Conservation (phyloP, 2,329 filamentous ascomycete genomes). For the Fusarium burgessii region DNA sequence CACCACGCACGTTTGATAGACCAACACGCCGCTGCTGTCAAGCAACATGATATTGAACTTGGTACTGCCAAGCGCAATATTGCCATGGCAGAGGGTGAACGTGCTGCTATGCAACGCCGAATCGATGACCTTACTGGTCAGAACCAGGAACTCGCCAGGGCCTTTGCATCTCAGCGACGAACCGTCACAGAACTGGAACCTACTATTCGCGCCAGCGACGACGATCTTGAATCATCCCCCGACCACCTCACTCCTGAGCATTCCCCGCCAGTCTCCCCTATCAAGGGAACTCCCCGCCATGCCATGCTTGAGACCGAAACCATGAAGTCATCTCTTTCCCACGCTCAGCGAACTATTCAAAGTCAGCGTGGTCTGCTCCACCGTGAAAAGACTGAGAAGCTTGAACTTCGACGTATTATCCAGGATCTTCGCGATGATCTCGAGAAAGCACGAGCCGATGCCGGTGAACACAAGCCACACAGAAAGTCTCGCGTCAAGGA, state of each 20-base stretch:
- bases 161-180: conserved; percentile 79
- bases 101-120: conserved; percentile 81
- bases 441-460: conserved; percentile 74
- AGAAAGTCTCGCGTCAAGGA: conserved; percentile 74
- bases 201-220: conserved; percentile 68
- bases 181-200: conserved; percentile 74
- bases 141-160: conserved; percentile 90
- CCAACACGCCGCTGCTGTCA: conserved; percentile 80
- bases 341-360: conserved; percentile 96
- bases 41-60: conserved; percentile 90
- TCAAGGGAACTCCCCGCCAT: conserved; percentile 92
- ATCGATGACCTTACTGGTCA: conserved; percentile 89
- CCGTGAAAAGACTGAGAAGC: conserved; percentile 97
- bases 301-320: conserved; percentile 95
- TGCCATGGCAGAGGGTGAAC: conserved; percentile 81
- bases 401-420: conserved; percentile 93
- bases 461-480: conserved; percentile 57
- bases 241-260: conserved; percentile 85
- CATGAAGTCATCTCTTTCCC: conserved; percentile 90
- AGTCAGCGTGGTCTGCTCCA: conserved; percentile 95
- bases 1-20: conserved; percentile 82
- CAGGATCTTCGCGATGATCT: conserved; percentile 95
- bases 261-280: conserved; percentile 89
- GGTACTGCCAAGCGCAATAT: conserved; percentile 85
- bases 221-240: conserved; percentile 72